A percentile compares a stretch with the other conserved stretches of the same genome.
Evolutionary conservation across 257 asterid genomes (phyloP).

Genomic region (Linaria vulgaris): DNA sequence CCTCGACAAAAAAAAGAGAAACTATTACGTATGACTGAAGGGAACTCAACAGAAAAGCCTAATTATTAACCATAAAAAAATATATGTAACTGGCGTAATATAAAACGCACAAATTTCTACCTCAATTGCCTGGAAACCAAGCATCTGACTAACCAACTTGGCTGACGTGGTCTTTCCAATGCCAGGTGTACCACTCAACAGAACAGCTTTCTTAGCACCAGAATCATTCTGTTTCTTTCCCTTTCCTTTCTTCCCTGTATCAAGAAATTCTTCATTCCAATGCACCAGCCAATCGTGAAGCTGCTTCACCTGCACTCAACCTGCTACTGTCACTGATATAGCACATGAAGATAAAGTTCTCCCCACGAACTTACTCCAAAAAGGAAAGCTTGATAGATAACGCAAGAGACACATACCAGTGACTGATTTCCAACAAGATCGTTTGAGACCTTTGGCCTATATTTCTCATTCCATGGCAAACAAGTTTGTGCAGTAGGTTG

Average conservation of each 20-base stretch:
- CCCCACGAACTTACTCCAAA: slow-evolving; percentile 16
- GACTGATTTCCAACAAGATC: slow-evolving; percentile 93
- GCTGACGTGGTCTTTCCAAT: slow-evolving; percentile 96
- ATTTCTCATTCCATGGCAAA: slow-evolving; percentile 89
- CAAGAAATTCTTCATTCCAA: slow-evolving; percentile 80
- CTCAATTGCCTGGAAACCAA: slow-evolving; percentile 89
- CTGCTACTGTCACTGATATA: slow-evolving; percentile 27
- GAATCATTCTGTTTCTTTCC: slow-evolving; percentile 86
- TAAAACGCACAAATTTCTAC: slow-evolving; percentile 36
- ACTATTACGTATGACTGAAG: no score
- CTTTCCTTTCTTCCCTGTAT: slow-evolving; percentile 57
- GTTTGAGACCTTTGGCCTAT: slow-evolving; percentile 71
- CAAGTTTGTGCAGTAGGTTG: slow-evolving; percentile 38
- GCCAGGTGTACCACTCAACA: slow-evolving; percentile 95
- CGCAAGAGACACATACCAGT: slow-evolving; percentile 52
- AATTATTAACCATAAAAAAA: background rate
- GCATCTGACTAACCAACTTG: slow-evolving; percentile 87
- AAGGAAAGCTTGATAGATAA: slow-evolving; percentile 27
- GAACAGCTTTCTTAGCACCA: slow-evolving; percentile 84
- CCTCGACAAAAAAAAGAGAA: slow-evolving; percentile 40
- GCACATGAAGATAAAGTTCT: slow-evolving; percentile 12
- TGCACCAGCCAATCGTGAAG: slow-evolving; percentile 86
- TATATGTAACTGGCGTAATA: background rate
- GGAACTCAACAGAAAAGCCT: no score
- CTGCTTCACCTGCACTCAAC: slow-evolving; percentile 80